These are phyloP conservation scores for Aaosphaeria pasadenensis DNA, from an alignment of 2,329 filamentous ascomycete species.

Conservation along the genomic window DNA sequence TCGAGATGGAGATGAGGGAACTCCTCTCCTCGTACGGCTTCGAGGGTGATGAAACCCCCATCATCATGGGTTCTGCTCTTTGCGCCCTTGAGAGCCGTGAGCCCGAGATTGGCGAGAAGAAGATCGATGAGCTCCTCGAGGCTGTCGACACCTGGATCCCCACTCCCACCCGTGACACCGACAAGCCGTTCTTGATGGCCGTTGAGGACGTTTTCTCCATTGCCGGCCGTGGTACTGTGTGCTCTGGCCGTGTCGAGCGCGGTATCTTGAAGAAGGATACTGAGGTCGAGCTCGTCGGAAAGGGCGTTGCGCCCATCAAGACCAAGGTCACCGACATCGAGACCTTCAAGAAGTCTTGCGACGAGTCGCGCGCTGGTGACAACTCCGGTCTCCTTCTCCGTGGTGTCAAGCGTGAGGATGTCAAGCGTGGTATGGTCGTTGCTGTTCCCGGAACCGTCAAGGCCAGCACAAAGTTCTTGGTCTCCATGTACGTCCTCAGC, in stretches of 20 bases:
- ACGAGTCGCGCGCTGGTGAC: conserved; percentile 92
- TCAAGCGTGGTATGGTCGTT: conserved; percentile 92
- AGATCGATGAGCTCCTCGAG: conserved; percentile 87
- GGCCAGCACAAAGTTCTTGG: conserved; percentile 86
- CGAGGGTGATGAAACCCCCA: conserved; percentile 96
- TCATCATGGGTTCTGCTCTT: conserved; percentile 94
- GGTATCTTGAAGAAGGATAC: conserved; percentile 89
- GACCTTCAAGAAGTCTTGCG: conserved; percentile 99
- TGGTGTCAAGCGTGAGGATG: conserved; percentile 93
- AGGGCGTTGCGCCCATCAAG: conserved; percentile 78
- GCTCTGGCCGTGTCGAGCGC: conserved; percentile 95
- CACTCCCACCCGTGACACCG: conserved; percentile 86
- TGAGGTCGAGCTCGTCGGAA: conserved; percentile 93
- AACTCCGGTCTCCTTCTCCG: conserved; percentile 97
- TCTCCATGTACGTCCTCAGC: conserved; percentile 93
- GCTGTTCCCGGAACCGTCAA: conserved; percentile 79
- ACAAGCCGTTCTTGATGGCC: conserved; percentile 99
- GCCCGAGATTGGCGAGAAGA: conserved; percentile 79
- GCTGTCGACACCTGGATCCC: conserved; percentile 96
- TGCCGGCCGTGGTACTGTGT: conserved; percentile 88
- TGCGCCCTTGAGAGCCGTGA: conserved; percentile 86
- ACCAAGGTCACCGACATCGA: conserved; percentile 99
- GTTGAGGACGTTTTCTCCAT: conserved; percentile 68
- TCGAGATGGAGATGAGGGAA: conserved; percentile 99
- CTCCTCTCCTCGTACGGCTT: conserved; percentile 90